Conservation (phyloP, 768 basidiomycete genomes). For the Rhizopogon roseolus region DNA sequence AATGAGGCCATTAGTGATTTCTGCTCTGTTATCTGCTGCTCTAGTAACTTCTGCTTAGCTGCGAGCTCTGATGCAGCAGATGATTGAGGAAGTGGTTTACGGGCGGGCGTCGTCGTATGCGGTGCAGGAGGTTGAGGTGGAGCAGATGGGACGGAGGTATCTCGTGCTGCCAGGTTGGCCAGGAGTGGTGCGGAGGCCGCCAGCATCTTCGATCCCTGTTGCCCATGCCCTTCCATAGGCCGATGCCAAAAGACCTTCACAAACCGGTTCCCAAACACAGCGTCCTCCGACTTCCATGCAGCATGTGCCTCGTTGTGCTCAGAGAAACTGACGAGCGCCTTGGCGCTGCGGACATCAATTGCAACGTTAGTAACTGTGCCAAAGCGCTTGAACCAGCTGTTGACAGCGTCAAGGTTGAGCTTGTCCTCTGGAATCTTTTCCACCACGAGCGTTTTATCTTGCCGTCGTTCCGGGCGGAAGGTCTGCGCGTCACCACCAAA, state of each 20-base stretch:
- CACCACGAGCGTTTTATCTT: slow-evolving; percentile 82
- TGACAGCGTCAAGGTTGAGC: slow-evolving; percentile 71
- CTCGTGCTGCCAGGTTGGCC: slow-evolving; percentile 51
- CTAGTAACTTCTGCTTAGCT: slow-evolving; percentile 69
- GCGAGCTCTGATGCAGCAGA: slow-evolving; percentile 50
- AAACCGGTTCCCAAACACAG: slow-evolving; percentile 92
- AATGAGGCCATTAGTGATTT: slow-evolving; percentile 77
- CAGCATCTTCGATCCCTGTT: slow-evolving; percentile 68
- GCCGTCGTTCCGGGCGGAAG: slow-evolving; percentile 62
- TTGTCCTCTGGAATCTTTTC: slow-evolving; percentile 91
- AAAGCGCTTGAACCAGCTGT: slow-evolving; percentile 88
- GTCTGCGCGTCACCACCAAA: slow-evolving; percentile 62
- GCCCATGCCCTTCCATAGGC: slow-evolving; percentile 88
- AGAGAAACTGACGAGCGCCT: slow-evolving; percentile 86
- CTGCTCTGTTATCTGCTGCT: slow-evolving; percentile 85
- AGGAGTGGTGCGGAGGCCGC: slow-evolving; percentile 78
- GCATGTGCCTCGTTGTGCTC: slow-evolving; percentile 78
- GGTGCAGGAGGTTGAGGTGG: slow-evolving; percentile 13
- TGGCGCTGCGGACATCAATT: slow-evolving; percentile 66
- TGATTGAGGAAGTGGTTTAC: slow-evolving; percentile 33
- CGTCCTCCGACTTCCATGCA: slow-evolving; percentile 91
- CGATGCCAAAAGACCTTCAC: slow-evolving; percentile 96
- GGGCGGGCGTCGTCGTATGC: slow-evolving; percentile 12
- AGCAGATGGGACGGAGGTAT: slow-evolving; percentile 12
- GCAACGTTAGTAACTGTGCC: slow-evolving; percentile 92